Evolutionary conservation across 768 basidiomycete species (phyloP), one percentile per base, ranked within the genome.

Genomic region (Sarcodon sp.): DNA sequence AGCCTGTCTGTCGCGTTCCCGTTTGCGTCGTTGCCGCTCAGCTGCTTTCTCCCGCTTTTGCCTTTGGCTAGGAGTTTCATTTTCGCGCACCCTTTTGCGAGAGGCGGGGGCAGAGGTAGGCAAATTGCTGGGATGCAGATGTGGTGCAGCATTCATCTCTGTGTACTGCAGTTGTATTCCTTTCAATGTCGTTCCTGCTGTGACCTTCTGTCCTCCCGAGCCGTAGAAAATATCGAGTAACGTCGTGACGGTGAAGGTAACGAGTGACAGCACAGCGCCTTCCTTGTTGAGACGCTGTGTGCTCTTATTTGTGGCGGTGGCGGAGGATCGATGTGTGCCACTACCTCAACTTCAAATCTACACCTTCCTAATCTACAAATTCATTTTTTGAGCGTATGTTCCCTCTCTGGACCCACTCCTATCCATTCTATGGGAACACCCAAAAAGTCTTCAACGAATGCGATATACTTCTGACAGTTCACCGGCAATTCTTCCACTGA

Each of bases 381-480:
- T 50, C 50, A 55, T 39, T 62, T 65, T 45, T 51, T 55, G 44
- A 81, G 53, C 85, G 92, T 94, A 53, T 77, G 80, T 53, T 89
- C 84, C 50, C 93, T 65, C 13, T 71, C 87, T 12, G 94, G 89
- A 0, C 94, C 94, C 15, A 93, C 83, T 9, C 94, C 94, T 46
- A 97, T 90, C 85, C 88, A 98, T 64, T 83, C 80, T 49, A 97
- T 72, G 44, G 80, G 82, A 8, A 86, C 79, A 7, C 70, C 72
- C 15, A 88, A 62, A 60, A 70, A 83, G 15, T 73, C 57, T 63
- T 97, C 93, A 53, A 98, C 87, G 61, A 85, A 97, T 50, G 76
- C 75, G 47, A 98, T 69, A 62, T 98, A 99, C 57, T 72, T 76
- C 69, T 75, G 79, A 70, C 90, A 93, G 51, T 86, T 83, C 37